Conservation (phyloP, 768 basidiomycete species). For the Psilocybe subaeruginosa region DNA sequence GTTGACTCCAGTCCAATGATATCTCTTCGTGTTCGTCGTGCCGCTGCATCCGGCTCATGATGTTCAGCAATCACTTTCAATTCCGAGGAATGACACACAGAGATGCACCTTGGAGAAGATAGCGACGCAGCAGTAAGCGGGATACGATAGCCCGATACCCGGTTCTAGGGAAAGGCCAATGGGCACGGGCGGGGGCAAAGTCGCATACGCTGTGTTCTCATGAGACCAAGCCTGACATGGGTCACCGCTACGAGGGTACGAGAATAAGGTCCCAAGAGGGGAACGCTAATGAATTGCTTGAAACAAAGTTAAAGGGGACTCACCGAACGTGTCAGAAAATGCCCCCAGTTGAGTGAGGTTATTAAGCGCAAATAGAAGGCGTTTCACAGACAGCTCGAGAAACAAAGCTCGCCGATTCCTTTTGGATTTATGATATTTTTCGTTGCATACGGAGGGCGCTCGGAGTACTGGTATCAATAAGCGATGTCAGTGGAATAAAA, state of each 20-base stretch:
- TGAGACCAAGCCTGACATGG: not conserved
- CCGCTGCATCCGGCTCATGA: not conserved
- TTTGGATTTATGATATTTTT: not conserved
- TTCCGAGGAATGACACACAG: not conserved
- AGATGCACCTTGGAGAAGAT: not conserved
- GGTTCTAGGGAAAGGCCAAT: not conserved
- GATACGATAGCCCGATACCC: not conserved
- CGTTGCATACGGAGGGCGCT: not conserved
- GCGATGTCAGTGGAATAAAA: not conserved
- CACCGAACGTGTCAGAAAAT: not conserved
- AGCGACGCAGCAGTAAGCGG: not conserved
- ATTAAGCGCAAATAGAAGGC: conserved; percentile 2
- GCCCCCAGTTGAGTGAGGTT: not conserved
- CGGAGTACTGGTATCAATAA: not conserved
- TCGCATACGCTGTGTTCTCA: not conserved
- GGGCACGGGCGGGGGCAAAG: not conserved
- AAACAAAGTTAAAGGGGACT: not conserved
- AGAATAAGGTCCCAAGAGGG: not conserved
- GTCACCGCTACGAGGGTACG: not conserved
- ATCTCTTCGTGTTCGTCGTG: too few relatives aligned
- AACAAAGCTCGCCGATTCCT: not conserved
- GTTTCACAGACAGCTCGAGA: not conserved
- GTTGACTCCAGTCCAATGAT: too few relatives aligned
- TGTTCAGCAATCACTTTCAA: not conserved
- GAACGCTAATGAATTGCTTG: not conserved